A percentile compares a stretch with the other conserved stretches of the same genome.
Conservation (phyloP, 2,329 filamentous ascomycete species). For the Fusarium chuoi region DNA sequence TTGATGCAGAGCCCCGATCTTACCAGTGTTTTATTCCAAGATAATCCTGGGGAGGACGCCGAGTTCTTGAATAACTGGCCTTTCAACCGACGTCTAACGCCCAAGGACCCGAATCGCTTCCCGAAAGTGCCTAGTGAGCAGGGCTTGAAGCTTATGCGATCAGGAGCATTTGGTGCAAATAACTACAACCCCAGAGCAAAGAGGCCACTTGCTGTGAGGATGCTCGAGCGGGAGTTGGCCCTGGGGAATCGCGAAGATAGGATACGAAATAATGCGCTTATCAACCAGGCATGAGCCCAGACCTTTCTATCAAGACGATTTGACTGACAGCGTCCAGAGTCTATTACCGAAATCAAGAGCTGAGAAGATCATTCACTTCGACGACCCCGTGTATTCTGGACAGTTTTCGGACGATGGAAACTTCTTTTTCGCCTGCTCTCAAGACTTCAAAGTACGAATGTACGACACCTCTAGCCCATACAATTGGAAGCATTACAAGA, state of each 20-base stretch:
- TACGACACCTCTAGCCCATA: constrained; percentile 97
- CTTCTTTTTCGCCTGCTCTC: constrained; percentile 92
- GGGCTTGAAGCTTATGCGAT: constrained; percentile 82
- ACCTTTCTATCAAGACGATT: background rate
- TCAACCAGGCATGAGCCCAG: constrained; percentile 68
- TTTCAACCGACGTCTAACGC: constrained; percentile 54
- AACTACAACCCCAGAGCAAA: constrained; percentile 63
- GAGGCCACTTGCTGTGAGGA: constrained; percentile 72
- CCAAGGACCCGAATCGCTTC: constrained; percentile 69
- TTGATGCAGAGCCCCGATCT: constrained; percentile 54
- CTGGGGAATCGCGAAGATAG: constrained; percentile 69
- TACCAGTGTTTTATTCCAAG: constrained; percentile 50
- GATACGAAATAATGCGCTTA: constrained; percentile 69
- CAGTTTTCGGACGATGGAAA: constrained; percentile 98
- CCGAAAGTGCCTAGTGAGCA: constrained; percentile 86
- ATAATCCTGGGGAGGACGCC: constrained; percentile 52
- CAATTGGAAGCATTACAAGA: constrained; percentile 96
- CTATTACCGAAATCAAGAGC: constrained; percentile 81
- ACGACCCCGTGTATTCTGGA: constrained; percentile 88
- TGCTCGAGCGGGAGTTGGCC: constrained; percentile 86
- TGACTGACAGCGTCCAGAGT: constrained; percentile 56
- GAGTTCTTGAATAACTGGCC: constrained; percentile 55
- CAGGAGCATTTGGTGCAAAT: constrained; percentile 80
- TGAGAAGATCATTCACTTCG: constrained; percentile 89
- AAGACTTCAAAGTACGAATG: constrained; percentile 95